Evolutionary conservation across 2,329 filamentous ascomycete genomes (phyloP).

Genomic region (Phoma sp.): DNA sequence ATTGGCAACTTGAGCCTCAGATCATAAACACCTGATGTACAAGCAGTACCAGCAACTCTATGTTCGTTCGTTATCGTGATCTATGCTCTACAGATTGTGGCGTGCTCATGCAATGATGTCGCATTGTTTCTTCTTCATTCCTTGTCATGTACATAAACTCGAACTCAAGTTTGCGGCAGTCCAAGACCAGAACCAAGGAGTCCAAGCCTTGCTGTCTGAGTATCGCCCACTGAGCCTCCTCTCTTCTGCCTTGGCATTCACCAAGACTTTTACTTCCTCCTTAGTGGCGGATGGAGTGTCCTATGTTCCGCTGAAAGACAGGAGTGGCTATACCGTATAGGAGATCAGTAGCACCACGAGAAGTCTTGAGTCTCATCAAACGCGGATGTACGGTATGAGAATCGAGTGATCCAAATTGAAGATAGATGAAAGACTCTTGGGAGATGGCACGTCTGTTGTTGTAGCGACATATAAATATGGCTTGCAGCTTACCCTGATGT

Average conservation of each 20-base stretch:
- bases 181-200: constrained; percentile 8
- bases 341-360: neutral
- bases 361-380: neutral
- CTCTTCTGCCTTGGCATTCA: constrained; percentile 8
- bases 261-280: neutral
- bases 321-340: neutral
- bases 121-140: neutral
- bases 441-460: neutral
- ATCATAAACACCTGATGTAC: neutral
- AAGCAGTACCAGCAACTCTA: neutral
- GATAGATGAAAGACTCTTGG: constrained; percentile 4
- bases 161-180: neutral
- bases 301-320: constrained; percentile 2
- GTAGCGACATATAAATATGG: constrained; percentile 5
- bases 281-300: constrained; percentile 6
- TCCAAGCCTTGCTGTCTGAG: constrained; percentile 7
- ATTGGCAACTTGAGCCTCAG: constrained; percentile 12
- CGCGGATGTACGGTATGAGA: neutral
- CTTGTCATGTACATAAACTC: neutral
- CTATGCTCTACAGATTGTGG: too few relatives aligned
- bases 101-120: neutral
- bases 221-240: neutral
- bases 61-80: too few relatives aligned
- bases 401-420: constrained; percentile 1
- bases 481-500: neutral